Evolutionary conservation across 768 basidiomycete genomes (phyloP).

Genomic region (Leccinum imitatum): DNA sequence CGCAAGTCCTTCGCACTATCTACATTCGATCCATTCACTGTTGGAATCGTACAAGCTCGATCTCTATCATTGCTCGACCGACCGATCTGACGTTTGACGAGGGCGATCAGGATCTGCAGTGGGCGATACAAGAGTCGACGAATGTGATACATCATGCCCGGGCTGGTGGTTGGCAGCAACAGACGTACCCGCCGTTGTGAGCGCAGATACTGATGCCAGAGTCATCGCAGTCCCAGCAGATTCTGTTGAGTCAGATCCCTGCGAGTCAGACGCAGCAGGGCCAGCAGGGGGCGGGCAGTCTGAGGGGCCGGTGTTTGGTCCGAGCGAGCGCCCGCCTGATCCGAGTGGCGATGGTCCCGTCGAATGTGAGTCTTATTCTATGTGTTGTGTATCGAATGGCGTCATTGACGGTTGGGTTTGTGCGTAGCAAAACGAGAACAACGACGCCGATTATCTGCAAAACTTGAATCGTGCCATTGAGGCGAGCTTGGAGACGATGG

Average conservation of each 20-base stretch:
- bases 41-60: constrained; percentile 69
- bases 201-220: background rate
- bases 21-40: constrained; percentile 64
- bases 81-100: constrained; percentile 61
- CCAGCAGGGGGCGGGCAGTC: constrained; percentile 20
- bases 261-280: background rate
- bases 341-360: constrained; percentile 65
- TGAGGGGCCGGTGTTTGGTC: constrained; percentile 48
- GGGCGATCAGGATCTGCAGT: constrained; percentile 48
- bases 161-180: constrained; percentile 28
- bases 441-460: constrained; percentile 53
- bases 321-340: constrained; percentile 50
- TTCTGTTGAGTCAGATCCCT: background rate
- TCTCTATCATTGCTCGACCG: constrained; percentile 33
- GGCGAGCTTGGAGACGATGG: constrained; percentile 56
- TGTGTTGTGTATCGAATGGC: background rate
- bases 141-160: constrained; percentile 27
- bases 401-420: background rate
- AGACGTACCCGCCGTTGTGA: constrained; percentile 15
- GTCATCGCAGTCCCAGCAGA: background rate
- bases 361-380: constrained; percentile 46
- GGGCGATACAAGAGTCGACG: constrained; percentile 55
- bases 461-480: constrained; percentile 67
- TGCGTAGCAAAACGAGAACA: constrained; percentile 34
- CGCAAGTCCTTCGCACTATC: constrained; percentile 73